Evolutionary conservation across 208 protist species (phyloP), one percentile per base, ranked within the genome.

Genomic region (Naegleria fowleri): DNA sequence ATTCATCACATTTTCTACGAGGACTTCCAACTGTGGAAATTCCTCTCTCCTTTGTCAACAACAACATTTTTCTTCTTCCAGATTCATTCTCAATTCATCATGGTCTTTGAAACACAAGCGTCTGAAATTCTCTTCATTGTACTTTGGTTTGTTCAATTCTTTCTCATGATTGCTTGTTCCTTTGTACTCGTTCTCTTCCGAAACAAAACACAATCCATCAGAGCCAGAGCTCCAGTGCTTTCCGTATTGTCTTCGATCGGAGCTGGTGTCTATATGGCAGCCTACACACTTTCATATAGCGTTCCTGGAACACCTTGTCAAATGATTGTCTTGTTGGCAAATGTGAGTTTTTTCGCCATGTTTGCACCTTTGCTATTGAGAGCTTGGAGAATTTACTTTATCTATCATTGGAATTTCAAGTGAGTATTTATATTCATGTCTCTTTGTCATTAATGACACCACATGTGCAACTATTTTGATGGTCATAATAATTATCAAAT

Each of bases 351-450:
- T 67, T 67, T 22, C 19, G 55, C 19, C 22, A 15, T 67, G 55
- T 67, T 15, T 15, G 55, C 55, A 29, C 55, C 55, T 29, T 67
- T 67, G 13, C 55, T 67, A 29, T 67, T 67, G 55, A 67, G 55
- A 67, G 55, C 55, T 67, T 67, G 55, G 55, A 67, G 55, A 67
- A 67, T 67, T 67, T 67, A 67, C 55, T 67, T 67, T 67, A 67
- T 67, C 55, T 67, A 67, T 13, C 55, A 67, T 29, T 67, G 55
- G 55, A 67, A 67, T 67, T 67, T 29, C 11, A 67, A 67, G 55
- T 67, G 22, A 67, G 55, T 67, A 67, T 67, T 67, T 22, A 22
- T 67, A 29, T 48, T n/a, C n/a, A 7, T 48, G 43, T 48, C 5
- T 48, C 1, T 48, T 48, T 48, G 43, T 48, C 7, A 7, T 9